Evolutionary conservation across 2,329 filamentous ascomycete genomes (phyloP), one percentile per base, ranked within the genome.

Genomic region (Pseudonectria buxi): DNA sequence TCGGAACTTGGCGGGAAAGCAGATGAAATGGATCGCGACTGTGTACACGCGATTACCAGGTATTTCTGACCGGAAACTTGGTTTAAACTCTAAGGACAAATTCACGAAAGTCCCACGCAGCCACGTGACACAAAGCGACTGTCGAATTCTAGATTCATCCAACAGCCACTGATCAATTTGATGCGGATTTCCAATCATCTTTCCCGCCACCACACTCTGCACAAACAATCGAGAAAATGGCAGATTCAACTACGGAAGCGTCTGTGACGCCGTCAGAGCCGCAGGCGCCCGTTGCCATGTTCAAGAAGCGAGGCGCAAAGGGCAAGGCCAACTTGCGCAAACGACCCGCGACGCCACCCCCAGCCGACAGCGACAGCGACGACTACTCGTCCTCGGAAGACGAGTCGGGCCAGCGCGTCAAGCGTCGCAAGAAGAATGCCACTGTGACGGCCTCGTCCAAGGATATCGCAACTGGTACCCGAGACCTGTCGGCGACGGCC

Each of bases 251-350:
- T 3, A 40, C 36, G 28, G 46, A 45, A 30, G 10, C 14, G 13
- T 22, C 18, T 9, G 37, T 37, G 10, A 14, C 40, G 9, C 37
- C 44, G 18, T 36, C 51, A 10, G 37, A 57, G 18, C 50, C 58
- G 22, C 58, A 64, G 18, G 65, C 64, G 2, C 74, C 76, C 1
- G 69, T 81, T 10, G 74, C 82, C 11, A 61, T 85, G 33, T 95
- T 95, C 74, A 95, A 94, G 62, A 94, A 92, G 62, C 78, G 89
- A 57, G 74, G 78, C 46, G 74, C 75, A 53, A 94, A 88, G 57
- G 75, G 74, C 43, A 89, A 86, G 55, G 73, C 80, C 32, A 88
- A 81, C 54, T 68, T 89, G 36, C 79, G 89, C 55, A 95, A 94
- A 68, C 79, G 86, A 46, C 76, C 84, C 14, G 78, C 82, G 18